Percentiles rank a stretch among this genome's conserved stretches.
Conservation (phyloP, 176 grass and related monocot species). For the Canna indica region DNA sequence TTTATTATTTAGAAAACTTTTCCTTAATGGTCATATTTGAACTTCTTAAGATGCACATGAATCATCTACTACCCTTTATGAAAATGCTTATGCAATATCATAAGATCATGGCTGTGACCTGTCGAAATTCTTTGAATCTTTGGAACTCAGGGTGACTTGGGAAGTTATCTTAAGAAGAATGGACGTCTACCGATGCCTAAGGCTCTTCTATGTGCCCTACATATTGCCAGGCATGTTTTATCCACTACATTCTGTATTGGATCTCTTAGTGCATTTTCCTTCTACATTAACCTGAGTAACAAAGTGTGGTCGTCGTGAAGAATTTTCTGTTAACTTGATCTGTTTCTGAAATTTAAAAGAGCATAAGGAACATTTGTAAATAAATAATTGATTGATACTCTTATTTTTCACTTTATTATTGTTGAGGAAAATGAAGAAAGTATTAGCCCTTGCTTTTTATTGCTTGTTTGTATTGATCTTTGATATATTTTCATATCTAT, state of each 20-base stretch:
- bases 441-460: too few species aligned
- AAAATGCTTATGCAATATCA: not conserved
- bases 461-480: too few species aligned
- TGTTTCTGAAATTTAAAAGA: too few species aligned
- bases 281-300: too few species aligned
- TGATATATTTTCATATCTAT: too few species aligned
- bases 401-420: too few species aligned
- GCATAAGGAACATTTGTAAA: too few species aligned
- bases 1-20: not conserved
- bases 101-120: not conserved
- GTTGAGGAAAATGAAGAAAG: too few species aligned
- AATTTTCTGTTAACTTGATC: too few species aligned
- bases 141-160: conserved; percentile 67
- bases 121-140: conserved; percentile 11
- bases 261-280: not conserved
- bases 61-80: not conserved
- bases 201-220: conserved; percentile 77
- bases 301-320: too few species aligned
- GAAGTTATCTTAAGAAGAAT: conserved; percentile 69
- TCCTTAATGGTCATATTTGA: not conserved
- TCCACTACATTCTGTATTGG: not conserved
- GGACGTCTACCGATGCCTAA: conserved; percentile 49
- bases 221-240: conserved; percentile 69
- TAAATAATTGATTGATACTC: too few species aligned
- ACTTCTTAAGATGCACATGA: not conserved